These are phyloP conservation scores for Lineolata rhizophorae DNA, from an alignment of 495 filamentous ascomycete species.

Conservation along the genomic window DNA sequence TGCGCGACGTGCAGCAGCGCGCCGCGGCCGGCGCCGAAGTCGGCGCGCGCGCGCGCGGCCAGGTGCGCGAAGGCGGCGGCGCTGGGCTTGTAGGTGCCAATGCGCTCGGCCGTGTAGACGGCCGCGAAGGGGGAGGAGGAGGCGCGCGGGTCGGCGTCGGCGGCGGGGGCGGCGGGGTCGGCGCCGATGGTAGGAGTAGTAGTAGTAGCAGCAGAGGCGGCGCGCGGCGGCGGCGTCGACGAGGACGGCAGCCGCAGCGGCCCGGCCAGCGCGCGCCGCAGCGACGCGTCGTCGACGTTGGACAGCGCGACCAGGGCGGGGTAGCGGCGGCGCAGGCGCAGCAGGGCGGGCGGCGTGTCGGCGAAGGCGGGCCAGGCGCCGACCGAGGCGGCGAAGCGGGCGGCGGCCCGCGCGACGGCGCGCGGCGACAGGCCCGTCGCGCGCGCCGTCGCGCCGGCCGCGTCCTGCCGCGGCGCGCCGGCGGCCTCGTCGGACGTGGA, in stretches of 20 bases:
- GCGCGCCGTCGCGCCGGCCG: no score
- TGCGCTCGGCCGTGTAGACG: conserved; percentile 51
- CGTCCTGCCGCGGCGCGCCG: no score
- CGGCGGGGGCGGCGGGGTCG: no score
- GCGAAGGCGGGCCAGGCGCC: conserved; percentile 10
- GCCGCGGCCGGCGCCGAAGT: conserved; percentile 29
- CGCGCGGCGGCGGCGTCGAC: no score
- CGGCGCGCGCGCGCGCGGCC: conserved; percentile 27
- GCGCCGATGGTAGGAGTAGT: no score
- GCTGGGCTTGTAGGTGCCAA: conserved; percentile 57
- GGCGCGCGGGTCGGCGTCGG: no score
- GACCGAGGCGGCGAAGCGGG: conserved; percentile 7
- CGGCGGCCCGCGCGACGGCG: conserved; percentile 1
- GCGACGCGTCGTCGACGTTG: conserved; percentile 46
- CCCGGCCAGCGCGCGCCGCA: conserved; percentile 28
- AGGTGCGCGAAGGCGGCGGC: conserved; percentile 44
- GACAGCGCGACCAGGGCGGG: conserved; percentile 18
- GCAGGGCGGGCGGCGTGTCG: conserved; percentile 9
- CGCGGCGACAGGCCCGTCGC: no score
- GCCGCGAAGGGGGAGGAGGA: conserved; percentile 46
- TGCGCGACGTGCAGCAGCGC: conserved; percentile 48
- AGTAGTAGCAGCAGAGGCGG: no score
- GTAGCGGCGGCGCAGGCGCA: conserved; percentile 6
- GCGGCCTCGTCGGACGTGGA: conserved; percentile 5
- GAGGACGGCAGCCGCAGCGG: no score